A percentile compares a stretch with the other conserved stretches of the same genome.
These are phyloP conservation scores for Alternaria postmessia DNA, from an alignment of 2,329 filamentous ascomycete genomes.

Conservation along the genomic window DNA sequence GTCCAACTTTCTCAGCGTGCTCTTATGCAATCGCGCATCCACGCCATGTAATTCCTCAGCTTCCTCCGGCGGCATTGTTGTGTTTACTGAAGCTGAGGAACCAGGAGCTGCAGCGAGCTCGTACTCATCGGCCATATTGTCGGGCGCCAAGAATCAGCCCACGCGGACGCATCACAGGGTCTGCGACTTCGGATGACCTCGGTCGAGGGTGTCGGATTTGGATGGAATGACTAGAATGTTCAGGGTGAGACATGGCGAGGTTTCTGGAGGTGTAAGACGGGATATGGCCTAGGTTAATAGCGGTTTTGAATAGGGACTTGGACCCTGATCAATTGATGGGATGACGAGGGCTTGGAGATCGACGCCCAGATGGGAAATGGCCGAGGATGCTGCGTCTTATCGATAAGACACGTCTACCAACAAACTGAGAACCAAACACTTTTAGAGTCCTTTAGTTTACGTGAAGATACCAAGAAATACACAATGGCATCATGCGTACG, in stretches of 20 bases:
- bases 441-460: too few species aligned
- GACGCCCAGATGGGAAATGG: constrained; percentile 1
- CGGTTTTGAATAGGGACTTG: neutral
- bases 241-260: neutral
- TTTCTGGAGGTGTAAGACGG: neutral
- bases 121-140: constrained; percentile 21
- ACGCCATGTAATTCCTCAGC: constrained; percentile 3
- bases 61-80: constrained; percentile 20
- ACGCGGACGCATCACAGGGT: constrained; percentile 19
- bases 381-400: constrained; percentile 6
- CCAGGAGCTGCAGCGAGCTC: constrained; percentile 21
- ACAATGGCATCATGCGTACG: neutral
- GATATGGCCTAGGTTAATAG: neutral
- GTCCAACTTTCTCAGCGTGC: constrained; percentile 60
- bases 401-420: constrained; percentile 9
- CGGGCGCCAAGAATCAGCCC: constrained; percentile 21
- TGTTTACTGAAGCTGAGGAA: constrained; percentile 7
- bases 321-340: constrained; percentile 7
- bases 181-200: constrained; percentile 10
- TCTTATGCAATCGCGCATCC: constrained; percentile 34
- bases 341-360: constrained; percentile 7
- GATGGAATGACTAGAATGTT: neutral
- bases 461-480: too few species aligned
- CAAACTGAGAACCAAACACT: too few species aligned
- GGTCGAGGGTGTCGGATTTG: neutral